These are phyloP conservation scores for Euphorbia tirucalli DNA, from an alignment of 345 rosid genomes.

Conservation along the genomic window DNA sequence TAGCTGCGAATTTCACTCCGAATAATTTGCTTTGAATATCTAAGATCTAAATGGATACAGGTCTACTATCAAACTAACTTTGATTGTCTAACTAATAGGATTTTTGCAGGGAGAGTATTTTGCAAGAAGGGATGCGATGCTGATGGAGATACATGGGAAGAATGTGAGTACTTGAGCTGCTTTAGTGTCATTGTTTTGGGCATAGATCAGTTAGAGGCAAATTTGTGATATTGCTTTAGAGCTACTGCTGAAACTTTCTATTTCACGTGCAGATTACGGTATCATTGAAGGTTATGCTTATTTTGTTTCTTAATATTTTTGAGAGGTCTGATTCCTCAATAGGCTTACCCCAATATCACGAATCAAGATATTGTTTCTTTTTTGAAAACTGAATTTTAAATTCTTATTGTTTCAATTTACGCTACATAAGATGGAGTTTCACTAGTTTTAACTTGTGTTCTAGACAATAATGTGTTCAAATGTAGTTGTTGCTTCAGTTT, in stretches of 20 bases:
- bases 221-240: not conserved
- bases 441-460: not conserved
- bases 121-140: conserved; percentile 93
- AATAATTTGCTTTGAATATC: not conserved
- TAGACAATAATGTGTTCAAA: not conserved
- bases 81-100: conserved; percentile 10
- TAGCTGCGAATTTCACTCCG: not conserved
- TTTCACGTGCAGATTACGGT: not conserved
- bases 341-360: not conserved
- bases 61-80: conserved; percentile 9
- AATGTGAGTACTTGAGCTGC: conserved; percentile 57
- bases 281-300: not conserved
- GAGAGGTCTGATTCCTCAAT: not conserved
- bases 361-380: not conserved
- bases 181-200: conserved; percentile 11
- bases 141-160: conserved; percentile 89
- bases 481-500: not conserved
- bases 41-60: not conserved
- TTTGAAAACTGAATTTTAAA: not conserved
- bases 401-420: not conserved
- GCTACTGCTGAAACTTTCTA: not conserved
- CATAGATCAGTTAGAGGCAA: not conserved
- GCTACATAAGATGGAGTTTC: not conserved
- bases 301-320: not conserved
- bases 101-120: conserved; percentile 90